These are phyloP conservation scores for Pseudozyma hubeiensis DNA, from an alignment of 1,284 basidiomycete genomes.

Conservation along the genomic window DNA sequence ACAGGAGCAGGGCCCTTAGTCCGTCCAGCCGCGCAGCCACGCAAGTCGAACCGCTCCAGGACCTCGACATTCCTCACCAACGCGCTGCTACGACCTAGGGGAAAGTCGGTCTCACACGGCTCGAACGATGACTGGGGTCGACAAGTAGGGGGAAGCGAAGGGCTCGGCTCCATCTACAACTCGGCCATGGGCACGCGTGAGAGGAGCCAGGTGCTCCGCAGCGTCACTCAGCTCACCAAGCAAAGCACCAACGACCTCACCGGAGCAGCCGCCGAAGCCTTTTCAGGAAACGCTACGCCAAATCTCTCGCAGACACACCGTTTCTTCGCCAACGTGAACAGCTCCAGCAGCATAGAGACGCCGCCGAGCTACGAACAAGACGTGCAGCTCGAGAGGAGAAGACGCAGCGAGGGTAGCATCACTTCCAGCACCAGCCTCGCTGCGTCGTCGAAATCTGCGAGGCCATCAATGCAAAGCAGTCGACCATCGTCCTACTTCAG, in stretches of 20 bases:
- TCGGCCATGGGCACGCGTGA: slow-evolving; percentile 31
- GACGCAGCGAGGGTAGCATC: slow-evolving; percentile 36
- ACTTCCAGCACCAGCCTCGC: slow-evolving; percentile 17
- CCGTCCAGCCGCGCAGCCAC: slow-evolving; percentile 15
- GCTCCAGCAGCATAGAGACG: slow-evolving; percentile 12
- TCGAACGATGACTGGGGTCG: slow-evolving; percentile 33
- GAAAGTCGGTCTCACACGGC: slow-evolving; percentile 19
- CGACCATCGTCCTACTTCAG: slow-evolving; percentile 20
- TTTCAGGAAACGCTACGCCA: slow-evolving; percentile 24
- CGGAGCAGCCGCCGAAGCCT: slow-evolving; percentile 35
- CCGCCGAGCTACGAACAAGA: slow-evolving; percentile 35
- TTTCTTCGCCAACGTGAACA: slow-evolving; percentile 22
- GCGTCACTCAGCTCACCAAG: slow-evolving; percentile 43
- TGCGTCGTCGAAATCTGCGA: slow-evolving; percentile 3
- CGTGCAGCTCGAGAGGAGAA: slow-evolving; percentile 10
- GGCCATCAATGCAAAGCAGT: slow-evolving; percentile 13
- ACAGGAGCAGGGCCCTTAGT: background rate
- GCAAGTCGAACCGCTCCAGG: slow-evolving; percentile 24
- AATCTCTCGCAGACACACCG: slow-evolving; percentile 5
- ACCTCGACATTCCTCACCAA: slow-evolving; percentile 30
- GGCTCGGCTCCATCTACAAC: slow-evolving; percentile 38
- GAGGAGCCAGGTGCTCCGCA: slow-evolving; percentile 43
- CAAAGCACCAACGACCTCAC: slow-evolving; percentile 28
- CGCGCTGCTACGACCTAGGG: slow-evolving; percentile 19
- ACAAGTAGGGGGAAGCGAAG: slow-evolving; percentile 48